phyloP scores from a whole-genome alignment of 2,329 filamentous ascomycete genomes.

The Penicillium sp. region DNA sequence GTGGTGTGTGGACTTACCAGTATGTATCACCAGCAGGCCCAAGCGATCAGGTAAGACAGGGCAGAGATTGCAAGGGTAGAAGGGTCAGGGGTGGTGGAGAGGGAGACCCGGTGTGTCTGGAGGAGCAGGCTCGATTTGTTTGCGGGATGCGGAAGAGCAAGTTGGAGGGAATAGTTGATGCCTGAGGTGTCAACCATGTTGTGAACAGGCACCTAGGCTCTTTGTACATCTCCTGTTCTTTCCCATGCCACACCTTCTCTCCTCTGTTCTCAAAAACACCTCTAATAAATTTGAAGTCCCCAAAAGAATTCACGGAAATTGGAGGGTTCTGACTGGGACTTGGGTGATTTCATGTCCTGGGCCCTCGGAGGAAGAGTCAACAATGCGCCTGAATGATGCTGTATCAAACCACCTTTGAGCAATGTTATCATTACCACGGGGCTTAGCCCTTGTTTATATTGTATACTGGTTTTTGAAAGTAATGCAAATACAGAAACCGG shows the following conservation, averaged over 20 bases:
- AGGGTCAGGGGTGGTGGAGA: conserved; percentile 3
- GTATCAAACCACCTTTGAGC: no score
- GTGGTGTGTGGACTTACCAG: background rate
- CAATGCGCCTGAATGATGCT: no score
- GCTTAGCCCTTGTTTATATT: no score
- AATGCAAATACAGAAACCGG: no score
- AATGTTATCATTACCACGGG: no score
- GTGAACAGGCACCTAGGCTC: background rate
- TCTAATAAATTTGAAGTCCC: no score
- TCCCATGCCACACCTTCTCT: background rate
- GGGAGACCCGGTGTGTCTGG: conserved; percentile 7
- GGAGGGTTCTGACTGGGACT: no score
- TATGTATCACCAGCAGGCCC: background rate
- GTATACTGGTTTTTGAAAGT: no score
- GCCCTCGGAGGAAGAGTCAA: no score
- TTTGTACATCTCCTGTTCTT: background rate
- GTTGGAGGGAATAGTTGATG: conserved; percentile 6
- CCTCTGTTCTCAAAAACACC: no score
- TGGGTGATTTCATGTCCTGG: no score
- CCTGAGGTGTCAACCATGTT: conserved; percentile 13
- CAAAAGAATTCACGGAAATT: no score
- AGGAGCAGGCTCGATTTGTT: conserved; percentile 15
- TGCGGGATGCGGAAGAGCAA: conserved; percentile 23
- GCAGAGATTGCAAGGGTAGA: background rate
- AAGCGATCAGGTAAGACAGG: background rate